A percentile compares a stretch with the other conserved stretches of the same genome.
Evolutionary conservation across 2,329 filamentous ascomycete species (phyloP).

Genomic region (Cladophialophora psammophila): DNA sequence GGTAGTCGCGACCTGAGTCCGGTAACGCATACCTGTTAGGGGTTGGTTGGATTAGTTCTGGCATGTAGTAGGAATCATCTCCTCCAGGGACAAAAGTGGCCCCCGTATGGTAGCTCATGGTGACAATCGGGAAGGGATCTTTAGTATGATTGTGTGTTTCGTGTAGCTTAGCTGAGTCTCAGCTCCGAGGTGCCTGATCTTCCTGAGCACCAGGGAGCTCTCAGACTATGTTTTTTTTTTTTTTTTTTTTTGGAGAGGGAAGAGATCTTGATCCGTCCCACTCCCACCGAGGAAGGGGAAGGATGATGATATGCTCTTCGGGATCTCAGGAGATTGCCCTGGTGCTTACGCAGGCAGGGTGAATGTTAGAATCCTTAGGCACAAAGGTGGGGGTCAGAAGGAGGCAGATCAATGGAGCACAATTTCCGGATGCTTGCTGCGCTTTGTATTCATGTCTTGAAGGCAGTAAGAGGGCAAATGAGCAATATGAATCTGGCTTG

Average conservation of each 20-base stretch:
- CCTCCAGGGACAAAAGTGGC: conserved; percentile 74
- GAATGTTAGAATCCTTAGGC: conserved; percentile 11
- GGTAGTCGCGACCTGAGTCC: conserved; percentile 55
- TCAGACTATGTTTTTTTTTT: neutral
- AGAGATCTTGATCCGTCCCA: conserved; percentile 4
- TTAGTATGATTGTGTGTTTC: conserved; percentile 4
- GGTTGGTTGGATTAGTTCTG: conserved; percentile 72
- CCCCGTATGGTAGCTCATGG: conserved; percentile 45
- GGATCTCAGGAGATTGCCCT: conserved; percentile 11
- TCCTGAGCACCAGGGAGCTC: conserved; percentile 3
- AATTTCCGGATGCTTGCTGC: conserved; percentile 25
- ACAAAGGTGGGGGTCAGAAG: conserved; percentile 22
- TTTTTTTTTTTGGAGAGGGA: neutral
- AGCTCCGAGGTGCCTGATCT: conserved; percentile 19
- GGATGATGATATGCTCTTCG: conserved; percentile 12
- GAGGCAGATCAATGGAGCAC: conserved; percentile 27
- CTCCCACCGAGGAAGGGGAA: neutral
- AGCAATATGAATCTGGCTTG: conserved; percentile 9
- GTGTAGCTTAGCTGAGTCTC: conserved; percentile 10
- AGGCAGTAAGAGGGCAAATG: neutral
- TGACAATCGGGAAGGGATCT: conserved; percentile 1
- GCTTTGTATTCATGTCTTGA: conserved; percentile 33
- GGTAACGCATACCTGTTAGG: conserved; percentile 67
- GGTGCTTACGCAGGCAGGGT: conserved; percentile 26
- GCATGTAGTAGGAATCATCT: conserved; percentile 73